Conservation (phyloP, 2,329 filamentous ascomycete genomes). For the Nothopassalora personata region DNA sequence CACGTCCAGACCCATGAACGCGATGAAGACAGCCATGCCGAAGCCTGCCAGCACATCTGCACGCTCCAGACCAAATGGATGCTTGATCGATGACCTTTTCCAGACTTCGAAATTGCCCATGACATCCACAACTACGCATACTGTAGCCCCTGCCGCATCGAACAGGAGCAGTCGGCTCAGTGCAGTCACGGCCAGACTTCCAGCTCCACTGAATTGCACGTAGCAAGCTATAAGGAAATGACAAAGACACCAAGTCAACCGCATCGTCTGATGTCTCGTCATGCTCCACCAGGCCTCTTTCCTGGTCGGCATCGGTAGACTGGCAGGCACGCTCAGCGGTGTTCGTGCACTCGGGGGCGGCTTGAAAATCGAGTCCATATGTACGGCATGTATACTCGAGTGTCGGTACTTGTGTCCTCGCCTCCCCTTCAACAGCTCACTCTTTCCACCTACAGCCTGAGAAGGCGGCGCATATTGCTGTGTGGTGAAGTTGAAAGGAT, state of each 20-base stretch:
- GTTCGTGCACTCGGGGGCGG: constrained; percentile 74
- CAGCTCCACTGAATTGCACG: constrained; percentile 78
- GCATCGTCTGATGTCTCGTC: constrained; percentile 76
- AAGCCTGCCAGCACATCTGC: constrained; percentile 93
- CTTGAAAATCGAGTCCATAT: constrained; percentile 95
- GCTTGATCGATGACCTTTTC: constrained; percentile 84
- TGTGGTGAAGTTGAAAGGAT: constrained; percentile 93
- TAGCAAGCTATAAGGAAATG: constrained; percentile 78
- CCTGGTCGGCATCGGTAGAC: constrained; percentile 83
- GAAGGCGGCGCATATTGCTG: constrained; percentile 35
- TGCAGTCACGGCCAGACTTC: constrained; percentile 84
- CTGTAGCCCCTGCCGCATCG: constrained; percentile 83
- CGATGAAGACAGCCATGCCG: constrained; percentile 87
- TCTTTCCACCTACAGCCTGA: constrained; percentile 52
- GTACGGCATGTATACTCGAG: constrained; percentile 71
- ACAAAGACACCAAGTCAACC: constrained; percentile 83
- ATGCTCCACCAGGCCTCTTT: constrained; percentile 85
- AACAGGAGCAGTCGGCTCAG: constrained; percentile 92
- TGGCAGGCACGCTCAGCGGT: constrained; percentile 82
- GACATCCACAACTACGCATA: constrained; percentile 89
- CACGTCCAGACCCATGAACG: constrained; percentile 96
- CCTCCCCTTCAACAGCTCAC: constrained; percentile 79
- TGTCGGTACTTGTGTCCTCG: constrained; percentile 98
- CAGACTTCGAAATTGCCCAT: constrained; percentile 96
- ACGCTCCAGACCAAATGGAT: constrained; percentile 85